Evolutionary conservation across 306 rosid genomes (phyloP).

Genomic region (Sesbania bispinosa): DNA sequence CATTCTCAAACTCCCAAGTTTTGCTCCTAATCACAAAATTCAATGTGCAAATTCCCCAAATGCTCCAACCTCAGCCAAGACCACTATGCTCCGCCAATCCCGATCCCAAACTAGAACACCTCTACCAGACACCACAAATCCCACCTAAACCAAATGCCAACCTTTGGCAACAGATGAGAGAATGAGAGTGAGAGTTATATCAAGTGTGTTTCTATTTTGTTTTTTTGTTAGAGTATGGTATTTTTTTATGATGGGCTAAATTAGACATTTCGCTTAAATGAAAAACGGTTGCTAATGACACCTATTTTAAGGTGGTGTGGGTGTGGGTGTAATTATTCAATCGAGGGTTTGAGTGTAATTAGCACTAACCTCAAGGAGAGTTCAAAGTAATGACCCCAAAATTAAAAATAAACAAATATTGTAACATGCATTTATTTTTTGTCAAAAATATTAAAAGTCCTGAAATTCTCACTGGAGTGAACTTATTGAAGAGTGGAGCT

Average conservation of each 20-base stretch:
- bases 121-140: not conserved
- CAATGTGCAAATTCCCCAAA: not conserved
- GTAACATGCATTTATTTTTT: not conserved
- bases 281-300: not conserved
- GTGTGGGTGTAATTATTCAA: not conserved
- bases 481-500: constrained; percentile 96
- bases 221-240: not conserved
- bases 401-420: not conserved
- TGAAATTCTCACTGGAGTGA: constrained; percentile 76
- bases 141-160: not conserved
- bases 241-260: not conserved
- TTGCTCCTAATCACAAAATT: not conserved
- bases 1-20: not conserved
- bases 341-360: constrained; percentile 1
- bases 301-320: not conserved
- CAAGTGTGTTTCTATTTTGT: not conserved
- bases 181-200: not conserved
- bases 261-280: not conserved
- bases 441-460: not conserved
- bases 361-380: not conserved
- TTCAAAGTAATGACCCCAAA: not conserved
- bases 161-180: not conserved
- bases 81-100: not conserved
- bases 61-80: not conserved
- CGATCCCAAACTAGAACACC: not conserved